phyloP scores from a whole-genome alignment of 768 basidiomycete species.

The Candolleomyces aberdarensis region DNA sequence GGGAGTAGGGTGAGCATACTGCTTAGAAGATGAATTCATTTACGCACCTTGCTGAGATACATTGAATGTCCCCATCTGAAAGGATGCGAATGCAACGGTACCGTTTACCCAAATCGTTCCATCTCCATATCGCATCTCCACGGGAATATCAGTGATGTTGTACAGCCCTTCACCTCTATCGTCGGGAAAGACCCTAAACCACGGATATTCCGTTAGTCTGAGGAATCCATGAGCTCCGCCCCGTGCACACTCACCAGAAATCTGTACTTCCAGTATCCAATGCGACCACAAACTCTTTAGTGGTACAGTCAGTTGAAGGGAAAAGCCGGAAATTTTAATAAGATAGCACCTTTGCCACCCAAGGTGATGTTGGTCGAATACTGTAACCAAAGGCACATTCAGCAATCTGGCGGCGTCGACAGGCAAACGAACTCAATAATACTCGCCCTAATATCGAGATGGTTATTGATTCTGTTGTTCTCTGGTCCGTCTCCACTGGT shows the following conservation, averaged over 20 bases:
- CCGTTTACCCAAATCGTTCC: slow-evolving; percentile 31
- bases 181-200: slow-evolving; percentile 27
- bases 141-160: slow-evolving; percentile 28
- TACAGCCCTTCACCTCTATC: slow-evolving; percentile 25
- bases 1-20: not conserved
- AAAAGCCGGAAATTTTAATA: not conserved
- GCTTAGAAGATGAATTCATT: not conserved
- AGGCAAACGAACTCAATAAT: not conserved
- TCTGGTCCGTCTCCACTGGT: not conserved
- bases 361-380: slow-evolving; percentile 29
- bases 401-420: not conserved
- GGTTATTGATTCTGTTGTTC: not conserved
- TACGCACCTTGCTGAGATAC: slow-evolving; percentile 20
- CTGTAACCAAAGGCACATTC: slow-evolving; percentile 7
- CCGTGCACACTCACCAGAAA: slow-evolving; percentile 22
- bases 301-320: not conserved
- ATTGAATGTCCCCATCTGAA: slow-evolving; percentile 27
- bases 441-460: not conserved
- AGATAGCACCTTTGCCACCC: slow-evolving; percentile 24
- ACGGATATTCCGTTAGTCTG: not conserved
- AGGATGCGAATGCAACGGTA: slow-evolving; percentile 28
- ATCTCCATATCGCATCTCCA: slow-evolving; percentile 29
- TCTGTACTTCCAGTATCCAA: slow-evolving; percentile 38
- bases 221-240: not conserved
- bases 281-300: slow-evolving; percentile 16